Base-by-base conservation (phyloP, 768 basidiomycete genomes). In the Mycena galericulata region DNA sequence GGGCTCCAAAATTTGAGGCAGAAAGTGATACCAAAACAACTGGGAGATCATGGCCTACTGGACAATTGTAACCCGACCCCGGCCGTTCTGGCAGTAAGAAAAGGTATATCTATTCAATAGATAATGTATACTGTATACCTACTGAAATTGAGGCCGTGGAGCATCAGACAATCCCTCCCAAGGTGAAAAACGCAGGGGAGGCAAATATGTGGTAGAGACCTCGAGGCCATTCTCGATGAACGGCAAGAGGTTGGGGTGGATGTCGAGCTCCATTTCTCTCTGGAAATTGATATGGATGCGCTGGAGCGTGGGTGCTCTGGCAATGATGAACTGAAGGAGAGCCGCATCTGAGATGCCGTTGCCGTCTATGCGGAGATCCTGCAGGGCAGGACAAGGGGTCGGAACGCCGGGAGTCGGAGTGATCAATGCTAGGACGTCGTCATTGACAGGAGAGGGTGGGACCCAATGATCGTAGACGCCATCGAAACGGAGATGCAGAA, bases 211-310 rank as follows among this genome's bases (percentile, higher is more conserved):
- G 6, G 45, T 22, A 12, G 29, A 45, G n/a, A 58, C 20, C 8
- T 58, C 11, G 11, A 58, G 57, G 10, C 57, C 57, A 46, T 26
- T 20, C n/a, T n/a, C n/a, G 17, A 58, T 46, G n/a, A 58, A 45
- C 7, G 41, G 20, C 30, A 14, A 1, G 9, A 58, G 57, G 2
- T 18, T 15, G 57, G 57, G 57, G 14, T n/a, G 10, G 27, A 58
- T 58, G n/a, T 58, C 57, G 27, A 43, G 18, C 17, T n/a, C n/a
- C 57, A 45, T 58, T 12, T 9, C 2, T 22, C 57, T 30, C 3
- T 20, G 7, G n/a, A 58, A 58, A 9, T 32, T 29, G 17, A 58
- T 18, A 2, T 45, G 40, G n/a, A 58, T 18, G 17, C 57, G 57
- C 30, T 14, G 5, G 1, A 58, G 18, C 15, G 17, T 40, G n/a